Evolutionary conservation across 257 asterid species (phyloP), one percentile per base, ranked within the genome.

Genomic region (Penstemon barbatus): DNA sequence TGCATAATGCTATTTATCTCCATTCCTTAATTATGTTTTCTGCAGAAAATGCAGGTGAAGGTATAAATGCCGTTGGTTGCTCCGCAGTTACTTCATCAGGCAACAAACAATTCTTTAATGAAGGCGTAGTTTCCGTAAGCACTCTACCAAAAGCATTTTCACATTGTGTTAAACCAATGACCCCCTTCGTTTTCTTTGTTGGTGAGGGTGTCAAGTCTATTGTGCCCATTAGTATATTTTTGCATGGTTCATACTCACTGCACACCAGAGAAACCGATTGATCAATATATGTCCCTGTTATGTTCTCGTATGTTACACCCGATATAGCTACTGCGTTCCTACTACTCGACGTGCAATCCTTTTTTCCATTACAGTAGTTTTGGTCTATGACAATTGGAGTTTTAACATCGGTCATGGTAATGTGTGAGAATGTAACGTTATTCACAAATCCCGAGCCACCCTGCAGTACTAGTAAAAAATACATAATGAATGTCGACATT

Each of bases 381-480:
- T 82, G 80, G 51, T 82, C 80, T 40, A 76, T 73, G 51, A 10
- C 8, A 6, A 76, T 74, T 8, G 75, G 68, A 7, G 18, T 76
- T 6, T 45, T 0, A 7, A 82, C 80, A 2, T 77, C 39, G 3
- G 51, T 10, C 77, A 76, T 73, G 5, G 13, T 5, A 2, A 80
- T 50, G 51, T 70, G 43, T 3, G 70, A 54, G 61, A 72, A 80
- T 9, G 39, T 58, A 4, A 80, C 11, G 48, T 73, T 62, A 0
- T 2, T 2, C 0, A 60, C 75, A 7, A 18, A 65, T 0, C 81
- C 81, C 4, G 11, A 6, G 5, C 69, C 81, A 4, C 81, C 77
- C 84, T 74, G 63, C 61, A 71, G 12, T 0, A 7, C 10, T 12
- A 8, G 18, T 15, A 15, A 15, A 3, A 40, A 58, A 60, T 33